A percentile compares a stretch with the other conserved stretches of the same genome.
phyloP scores from a whole-genome alignment of 1,284 basidiomycete genomes.

The Pseudozyma tsukubaensis region DNA sequence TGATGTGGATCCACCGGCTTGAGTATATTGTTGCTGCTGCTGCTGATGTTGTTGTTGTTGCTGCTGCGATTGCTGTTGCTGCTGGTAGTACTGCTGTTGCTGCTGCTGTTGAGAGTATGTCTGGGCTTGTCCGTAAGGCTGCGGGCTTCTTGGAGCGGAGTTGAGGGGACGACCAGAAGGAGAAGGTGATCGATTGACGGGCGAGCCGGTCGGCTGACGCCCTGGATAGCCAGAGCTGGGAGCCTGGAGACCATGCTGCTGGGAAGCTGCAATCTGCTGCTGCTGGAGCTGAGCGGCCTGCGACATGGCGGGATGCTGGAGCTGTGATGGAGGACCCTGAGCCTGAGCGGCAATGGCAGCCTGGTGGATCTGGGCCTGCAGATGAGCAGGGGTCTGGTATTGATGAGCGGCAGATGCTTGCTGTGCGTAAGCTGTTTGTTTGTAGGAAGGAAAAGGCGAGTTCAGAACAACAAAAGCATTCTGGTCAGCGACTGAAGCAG shows the following conservation, averaged over 20 bases:
- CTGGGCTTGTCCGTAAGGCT: conserved; percentile 40
- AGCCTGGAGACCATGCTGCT: conserved; percentile 49
- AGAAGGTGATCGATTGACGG: conserved; percentile 45
- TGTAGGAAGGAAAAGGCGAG: not conserved
- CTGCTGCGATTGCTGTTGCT: conserved; percentile 27
- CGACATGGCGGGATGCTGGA: conserved; percentile 63
- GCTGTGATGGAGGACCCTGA: conserved; percentile 60
- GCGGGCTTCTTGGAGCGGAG: conserved; percentile 31
- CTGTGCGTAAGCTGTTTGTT: conserved; percentile 54
- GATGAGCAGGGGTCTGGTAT: conserved; percentile 41
- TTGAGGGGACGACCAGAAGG: conserved; percentile 44
- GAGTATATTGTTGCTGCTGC: conserved; percentile 34
- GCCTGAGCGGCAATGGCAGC: conserved; percentile 62
- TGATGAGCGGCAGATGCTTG: conserved; percentile 44
- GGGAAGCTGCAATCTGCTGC: conserved; percentile 56
- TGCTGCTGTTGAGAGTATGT: conserved; percentile 35
- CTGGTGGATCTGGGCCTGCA: conserved; percentile 63
- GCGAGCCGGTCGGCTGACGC: conserved; percentile 16
- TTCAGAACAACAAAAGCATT: not conserved
- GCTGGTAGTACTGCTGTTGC: conserved; percentile 26
- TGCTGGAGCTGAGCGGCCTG: conserved; percentile 62
- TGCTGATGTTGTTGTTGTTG: conserved; percentile 32
- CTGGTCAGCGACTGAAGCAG: not conserved
- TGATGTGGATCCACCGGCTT: conserved; percentile 33
- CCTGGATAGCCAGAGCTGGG: conserved; percentile 31